Conservation (phyloP, 2,329 filamentous ascomycete genomes). For the Phyllosticta ampelicida region DNA sequence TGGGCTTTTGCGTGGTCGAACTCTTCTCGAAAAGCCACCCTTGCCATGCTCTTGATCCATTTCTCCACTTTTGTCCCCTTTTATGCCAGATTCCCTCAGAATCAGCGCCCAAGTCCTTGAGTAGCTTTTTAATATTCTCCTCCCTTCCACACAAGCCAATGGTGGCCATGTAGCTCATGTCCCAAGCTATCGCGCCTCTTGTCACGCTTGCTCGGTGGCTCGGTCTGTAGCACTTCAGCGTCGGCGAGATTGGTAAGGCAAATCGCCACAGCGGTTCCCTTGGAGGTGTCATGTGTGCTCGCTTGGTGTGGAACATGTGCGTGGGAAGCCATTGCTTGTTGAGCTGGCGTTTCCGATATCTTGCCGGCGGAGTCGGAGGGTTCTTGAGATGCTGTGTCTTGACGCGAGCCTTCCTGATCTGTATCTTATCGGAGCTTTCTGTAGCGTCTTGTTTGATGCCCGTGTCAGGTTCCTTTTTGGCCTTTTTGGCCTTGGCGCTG, state of each 20-base stretch:
- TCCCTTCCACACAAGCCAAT: conserved; percentile 63
- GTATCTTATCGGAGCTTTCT: conserved; percentile 19
- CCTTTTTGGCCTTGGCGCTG: conserved; percentile 33
- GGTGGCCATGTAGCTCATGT: conserved; percentile 88
- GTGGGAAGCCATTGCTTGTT: conserved; percentile 93
- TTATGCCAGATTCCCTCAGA: conserved; percentile 51
- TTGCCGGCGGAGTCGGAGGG: conserved; percentile 49
- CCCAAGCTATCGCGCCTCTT: conserved; percentile 76
- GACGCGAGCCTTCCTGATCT: conserved; percentile 49
- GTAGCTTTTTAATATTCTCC: conserved; percentile 51
- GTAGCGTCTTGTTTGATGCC: conserved; percentile 19
- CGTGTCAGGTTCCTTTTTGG: conserved; percentile 18
- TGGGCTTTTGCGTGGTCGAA: conserved; percentile 39
- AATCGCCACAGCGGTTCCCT: conserved; percentile 82
- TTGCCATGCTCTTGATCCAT: conserved; percentile 46
- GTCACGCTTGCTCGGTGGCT: conserved; percentile 70
- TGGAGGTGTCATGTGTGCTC: conserved; percentile 76
- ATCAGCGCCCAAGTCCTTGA: conserved; percentile 54
- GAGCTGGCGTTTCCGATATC: conserved; percentile 74
- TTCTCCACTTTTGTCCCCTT: conserved; percentile 60
- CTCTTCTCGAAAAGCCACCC: conserved; percentile 49
- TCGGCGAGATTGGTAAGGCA: conserved; percentile 72
- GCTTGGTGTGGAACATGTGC: conserved; percentile 86
- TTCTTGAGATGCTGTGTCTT: conserved; percentile 59
- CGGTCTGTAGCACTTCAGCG: conserved; percentile 78